Evolutionary conservation across 1,284 basidiomycete species (phyloP), one percentile per base, ranked within the genome.

Genomic region (Heterobasidion irregulare): DNA sequence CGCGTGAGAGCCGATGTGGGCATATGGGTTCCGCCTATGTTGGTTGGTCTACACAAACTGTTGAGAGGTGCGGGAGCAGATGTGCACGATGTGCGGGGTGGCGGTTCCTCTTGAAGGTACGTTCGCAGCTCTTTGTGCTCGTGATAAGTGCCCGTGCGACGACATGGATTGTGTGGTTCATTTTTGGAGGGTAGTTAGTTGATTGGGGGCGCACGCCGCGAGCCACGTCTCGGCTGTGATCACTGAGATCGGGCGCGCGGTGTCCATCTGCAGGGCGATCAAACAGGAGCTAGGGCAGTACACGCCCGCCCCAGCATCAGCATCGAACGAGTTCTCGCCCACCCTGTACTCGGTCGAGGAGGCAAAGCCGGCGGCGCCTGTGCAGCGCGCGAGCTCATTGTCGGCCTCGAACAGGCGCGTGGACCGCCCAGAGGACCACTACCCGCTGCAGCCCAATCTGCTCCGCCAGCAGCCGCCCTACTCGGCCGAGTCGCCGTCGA

Each of bases 1-100:
- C 0, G 76, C 74, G n/a, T 80, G 80, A 77, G 75, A 79, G 56
- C 84, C 83, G 2, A 70, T 72, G 50, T 86, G 84, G 83, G 78
- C 75, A 2, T 83, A 85, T 57, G 84, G 83, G 5, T 82, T 85
- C 66, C 84, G 86, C 55, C 70, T 84, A 33, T 85, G 83, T 69
- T 72, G 80, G 75, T 82, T 79, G 79, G 80, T 82, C 16, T 83
- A 82, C 60, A 62, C 66, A 26, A 72, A 74, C 55, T 34, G 60
- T 16, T 46, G 36, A n/a, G 59, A 58, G 19, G 55, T 57, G 26
- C 48, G 55, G 10, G 74, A 76, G 53, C 76, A 80, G 54, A 82
- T 86, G 2, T 65, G 67, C 46, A 75, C 67, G 15, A 87, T 87
- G 85, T 73, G 80, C 5, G 76, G 73, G 33, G 82, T 83, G 1